Conservation (phyloP, 129 eudicot genomes). For the Smallanthus sonchifolius region DNA sequence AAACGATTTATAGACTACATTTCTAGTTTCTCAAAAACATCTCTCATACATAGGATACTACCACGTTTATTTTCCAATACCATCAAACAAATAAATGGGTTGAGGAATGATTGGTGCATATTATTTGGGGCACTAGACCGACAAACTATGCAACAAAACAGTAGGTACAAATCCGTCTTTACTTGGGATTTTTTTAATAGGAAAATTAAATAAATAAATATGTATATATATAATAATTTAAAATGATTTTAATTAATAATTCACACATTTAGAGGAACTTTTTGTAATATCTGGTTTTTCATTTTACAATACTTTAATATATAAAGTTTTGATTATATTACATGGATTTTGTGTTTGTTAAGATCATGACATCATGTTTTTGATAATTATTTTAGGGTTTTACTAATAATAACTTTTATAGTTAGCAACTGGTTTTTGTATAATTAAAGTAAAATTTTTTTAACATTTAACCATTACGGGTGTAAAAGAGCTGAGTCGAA, state of each 20-base stretch:
- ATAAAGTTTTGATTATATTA: background rate
- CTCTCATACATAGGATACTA: background rate
- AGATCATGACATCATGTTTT: background rate
- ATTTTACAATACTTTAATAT: background rate
- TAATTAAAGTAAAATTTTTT: no score
- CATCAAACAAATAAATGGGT: background rate
- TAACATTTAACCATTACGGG: no score
- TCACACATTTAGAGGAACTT: background rate
- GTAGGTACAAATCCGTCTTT: background rate
- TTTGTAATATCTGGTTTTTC: background rate
- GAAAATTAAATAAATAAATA: background rate
- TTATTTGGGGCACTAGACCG: constrained; percentile 5
- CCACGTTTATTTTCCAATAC: background rate
- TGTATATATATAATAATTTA: background rate
- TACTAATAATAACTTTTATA: no score
- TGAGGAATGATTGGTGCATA: background rate
- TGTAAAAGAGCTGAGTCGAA: no score
- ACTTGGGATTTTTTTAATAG: background rate
- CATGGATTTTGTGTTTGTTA: background rate
- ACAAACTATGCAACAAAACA: constrained; percentile 6
- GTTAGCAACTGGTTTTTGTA: no score
- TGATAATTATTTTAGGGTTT: background rate
- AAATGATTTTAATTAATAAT: background rate
- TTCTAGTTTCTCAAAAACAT: background rate
- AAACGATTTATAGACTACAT: background rate